Conservation (phyloP, 176 grass and related monocot genomes). For the Coix lacrymajobi region DNA sequence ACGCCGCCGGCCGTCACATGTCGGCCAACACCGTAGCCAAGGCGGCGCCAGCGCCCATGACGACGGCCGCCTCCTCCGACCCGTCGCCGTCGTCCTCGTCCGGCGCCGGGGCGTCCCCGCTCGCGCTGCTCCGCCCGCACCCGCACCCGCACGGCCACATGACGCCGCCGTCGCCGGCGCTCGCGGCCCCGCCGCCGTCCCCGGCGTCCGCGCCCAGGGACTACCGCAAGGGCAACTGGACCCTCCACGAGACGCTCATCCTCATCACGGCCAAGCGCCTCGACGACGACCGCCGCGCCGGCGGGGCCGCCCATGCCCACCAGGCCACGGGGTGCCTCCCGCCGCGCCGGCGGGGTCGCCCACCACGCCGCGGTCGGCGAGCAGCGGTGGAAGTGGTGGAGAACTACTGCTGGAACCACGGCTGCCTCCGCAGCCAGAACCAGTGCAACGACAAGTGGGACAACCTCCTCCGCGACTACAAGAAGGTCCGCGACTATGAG, state of each 20-base stretch:
- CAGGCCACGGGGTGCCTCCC: not conserved
- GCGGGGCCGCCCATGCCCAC: not conserved
- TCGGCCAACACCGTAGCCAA: slow-evolving; percentile 13
- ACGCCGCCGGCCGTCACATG: not conserved
- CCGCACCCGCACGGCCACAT: slow-evolving; percentile 19
- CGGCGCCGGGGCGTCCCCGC: slow-evolving; percentile 14
- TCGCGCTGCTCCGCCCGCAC: slow-evolving; percentile 14
- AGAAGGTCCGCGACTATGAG: slow-evolving; percentile 97
- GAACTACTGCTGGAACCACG: slow-evolving; percentile 96
- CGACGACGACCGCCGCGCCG: slow-evolving; percentile 77
- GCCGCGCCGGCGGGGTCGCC: slow-evolving; percentile 12
- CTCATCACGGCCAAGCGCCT: slow-evolving; percentile 93
- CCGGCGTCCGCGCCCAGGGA: slow-evolving; percentile 52
- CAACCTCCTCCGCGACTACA: slow-evolving; percentile 99
- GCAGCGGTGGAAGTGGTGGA: slow-evolving; percentile 99
- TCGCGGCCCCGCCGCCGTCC: slow-evolving; percentile 41
- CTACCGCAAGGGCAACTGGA: slow-evolving; percentile 99
- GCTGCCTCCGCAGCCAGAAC: slow-evolving; percentile 96
- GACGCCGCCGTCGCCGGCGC: slow-evolving; percentile 23
- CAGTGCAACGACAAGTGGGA: slow-evolving; percentile 99
- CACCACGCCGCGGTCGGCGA: slow-evolving; percentile 55
- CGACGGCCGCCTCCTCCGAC: slow-evolving; percentile 36
- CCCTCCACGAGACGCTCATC: slow-evolving; percentile 88
- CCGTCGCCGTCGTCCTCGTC: slow-evolving; percentile 41
- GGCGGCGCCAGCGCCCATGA: slow-evolving; percentile 15